Evolutionary conservation across 2,329 filamentous ascomycete species (phyloP).

Genomic region (Piedraia hortae): DNA sequence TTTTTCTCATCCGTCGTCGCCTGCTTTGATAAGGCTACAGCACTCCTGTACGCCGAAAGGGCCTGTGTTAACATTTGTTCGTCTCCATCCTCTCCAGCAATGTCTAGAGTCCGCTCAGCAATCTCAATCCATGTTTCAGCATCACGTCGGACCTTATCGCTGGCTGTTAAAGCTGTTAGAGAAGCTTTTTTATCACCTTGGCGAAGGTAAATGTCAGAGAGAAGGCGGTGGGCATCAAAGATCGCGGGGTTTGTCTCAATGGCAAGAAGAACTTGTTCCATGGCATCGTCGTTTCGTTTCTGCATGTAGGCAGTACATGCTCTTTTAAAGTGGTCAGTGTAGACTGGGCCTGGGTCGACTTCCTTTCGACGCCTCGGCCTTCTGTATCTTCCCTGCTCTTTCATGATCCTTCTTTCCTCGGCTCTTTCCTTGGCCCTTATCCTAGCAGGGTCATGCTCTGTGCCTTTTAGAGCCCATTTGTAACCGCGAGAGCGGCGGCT

Average conservation of each 20-base stretch:
- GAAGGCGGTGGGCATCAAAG: conserved; percentile 30
- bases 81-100: conserved; percentile 17
- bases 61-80: conserved; percentile 20
- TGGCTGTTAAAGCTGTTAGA: conserved; percentile 27
- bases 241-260: conserved; percentile 33
- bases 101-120: conserved; percentile 25
- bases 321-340: conserved; percentile 36
- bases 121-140: conserved; percentile 29
- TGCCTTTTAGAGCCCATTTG: conserved; percentile 9
- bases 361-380: conserved; percentile 19
- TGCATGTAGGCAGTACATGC: conserved; percentile 42
- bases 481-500: too few relatives aligned
- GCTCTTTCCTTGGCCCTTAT: conserved; percentile 1
- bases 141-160: conserved; percentile 29
- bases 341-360: conserved; percentile 41
- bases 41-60: conserved; percentile 12
- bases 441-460: conserved; percentile 5
- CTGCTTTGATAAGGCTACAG: conserved; percentile 21
- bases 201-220: conserved; percentile 29
- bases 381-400: conserved; percentile 1
- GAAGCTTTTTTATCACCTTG: conserved; percentile 29
- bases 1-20: conserved; percentile 24
- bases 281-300: conserved; percentile 30
- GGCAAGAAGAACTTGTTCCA: conserved; percentile 23
- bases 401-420: not conserved